Evolutionary conservation across 495 filamentous ascomycete genomes (phyloP), one percentile per base, ranked within the genome.

Genomic region (Immersiella caudata): DNA sequence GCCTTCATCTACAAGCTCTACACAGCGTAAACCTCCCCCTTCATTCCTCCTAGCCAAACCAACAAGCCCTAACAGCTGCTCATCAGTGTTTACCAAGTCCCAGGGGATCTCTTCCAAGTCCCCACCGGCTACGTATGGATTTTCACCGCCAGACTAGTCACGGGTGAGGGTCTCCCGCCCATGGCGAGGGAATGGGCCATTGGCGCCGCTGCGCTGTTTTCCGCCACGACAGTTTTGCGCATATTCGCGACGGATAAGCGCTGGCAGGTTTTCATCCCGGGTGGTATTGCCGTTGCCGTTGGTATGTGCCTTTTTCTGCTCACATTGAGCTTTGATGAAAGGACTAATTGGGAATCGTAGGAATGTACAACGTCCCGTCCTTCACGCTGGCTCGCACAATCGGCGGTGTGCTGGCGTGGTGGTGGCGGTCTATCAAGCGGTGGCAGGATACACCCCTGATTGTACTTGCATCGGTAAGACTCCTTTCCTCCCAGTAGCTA

Each of bases 41-140:
- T 29, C 33, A 50, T 6, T 20, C 22, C 21, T 33, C n/a, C 24
- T 14, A 40, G 0, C 14, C 12, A 16, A 46, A 4, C 0, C 22
- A 46, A 46, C 33, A 36, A 26, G 62, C 40, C 8, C n/a, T 0
- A 1, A 4, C 46, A 5, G 16, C 14, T 6, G 16, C 40, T 18
- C 5, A 2, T 2, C 40, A 78, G 74, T 24, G 94, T 97, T 11
- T 99, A 99, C 72, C 81, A 89, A 36, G 86, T 99, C 8, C 94
- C 96, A 0, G 92, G 93, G 0, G 88, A 91, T 16, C 79, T 96
- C 67, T 98, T 99, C 78, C 91, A 97, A 71, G 93, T 96, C 6
- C 96, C 95, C 0, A 98, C 96, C 0, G 94, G 88, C 0, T 96
- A 92, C 75, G 93, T 98, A 16, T 99, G 95, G 95, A 91, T 98